phyloP scores from a whole-genome alignment of 2,329 filamentous ascomycete species.

The Cladosporium colombiae region DNA sequence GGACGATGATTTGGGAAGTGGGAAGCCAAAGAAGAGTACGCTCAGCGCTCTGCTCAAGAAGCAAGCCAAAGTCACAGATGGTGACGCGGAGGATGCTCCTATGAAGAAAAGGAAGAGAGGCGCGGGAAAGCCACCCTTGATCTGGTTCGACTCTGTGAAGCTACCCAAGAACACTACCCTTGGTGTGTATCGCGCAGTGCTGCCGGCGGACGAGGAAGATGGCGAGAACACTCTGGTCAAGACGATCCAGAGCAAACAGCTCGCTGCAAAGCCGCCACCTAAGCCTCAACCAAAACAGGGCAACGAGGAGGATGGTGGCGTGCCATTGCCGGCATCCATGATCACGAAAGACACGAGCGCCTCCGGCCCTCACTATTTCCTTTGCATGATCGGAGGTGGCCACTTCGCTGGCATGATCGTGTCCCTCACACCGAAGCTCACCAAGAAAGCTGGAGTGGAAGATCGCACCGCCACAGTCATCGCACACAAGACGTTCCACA shows the following conservation, averaged over 20 bases:
- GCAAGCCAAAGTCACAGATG: constrained; percentile 71
- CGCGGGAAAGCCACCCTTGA: constrained; percentile 69
- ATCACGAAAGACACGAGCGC: constrained; percentile 51
- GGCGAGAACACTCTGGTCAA: constrained; percentile 63
- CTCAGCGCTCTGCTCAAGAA: constrained; percentile 77
- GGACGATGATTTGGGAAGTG: constrained; percentile 55
- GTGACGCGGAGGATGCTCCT: constrained; percentile 51
- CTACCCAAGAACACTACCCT: constrained; percentile 78
- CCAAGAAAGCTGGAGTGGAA: constrained; percentile 70
- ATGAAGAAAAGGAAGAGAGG: constrained; percentile 55
- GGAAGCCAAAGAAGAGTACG: constrained; percentile 64
- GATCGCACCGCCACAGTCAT: constrained; percentile 85
- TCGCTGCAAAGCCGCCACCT: constrained; percentile 60
- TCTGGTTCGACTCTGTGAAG: constrained; percentile 81
- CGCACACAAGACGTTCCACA: constrained; percentile 96
- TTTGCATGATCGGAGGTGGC: constrained; percentile 98
- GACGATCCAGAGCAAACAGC: constrained; percentile 73
- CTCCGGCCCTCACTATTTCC: constrained; percentile 81
- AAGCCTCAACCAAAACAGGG: constrained; percentile 47
- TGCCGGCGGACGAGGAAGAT: constrained; percentile 71
- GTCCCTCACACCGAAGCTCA: constrained; percentile 76
- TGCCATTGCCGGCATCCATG: constrained; percentile 49
- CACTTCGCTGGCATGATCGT: constrained; percentile 98
- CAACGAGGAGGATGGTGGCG: constrained; percentile 57
- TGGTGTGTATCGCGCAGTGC: constrained; percentile 81